Conservation (phyloP, 768 basidiomycete genomes). For the Boletus sp. region DNA sequence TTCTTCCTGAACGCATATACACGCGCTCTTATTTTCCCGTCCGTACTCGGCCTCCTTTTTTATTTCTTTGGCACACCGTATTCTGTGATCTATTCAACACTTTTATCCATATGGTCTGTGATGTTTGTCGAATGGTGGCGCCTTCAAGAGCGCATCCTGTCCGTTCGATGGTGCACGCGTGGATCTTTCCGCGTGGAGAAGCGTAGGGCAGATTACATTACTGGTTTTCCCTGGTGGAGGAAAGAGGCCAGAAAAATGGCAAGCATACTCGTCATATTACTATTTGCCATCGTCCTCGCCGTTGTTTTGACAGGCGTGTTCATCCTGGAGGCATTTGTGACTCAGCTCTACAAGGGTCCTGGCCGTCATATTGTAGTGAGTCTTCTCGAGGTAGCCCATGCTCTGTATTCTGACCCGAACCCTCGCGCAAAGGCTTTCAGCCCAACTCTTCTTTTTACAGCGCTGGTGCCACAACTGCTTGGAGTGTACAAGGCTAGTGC, state of each 20-base stretch:
- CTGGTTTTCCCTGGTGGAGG: constrained; percentile 67
- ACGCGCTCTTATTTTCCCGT: constrained; percentile 71
- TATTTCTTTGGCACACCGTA: constrained; percentile 73
- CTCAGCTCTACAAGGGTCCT: constrained; percentile 83
- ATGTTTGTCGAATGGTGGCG: constrained; percentile 92
- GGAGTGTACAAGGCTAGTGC: constrained; percentile 69
- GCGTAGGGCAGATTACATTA: constrained; percentile 55
- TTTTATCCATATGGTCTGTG: constrained; percentile 81
- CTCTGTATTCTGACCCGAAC: neutral
- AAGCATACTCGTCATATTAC: constrained; percentile 66
- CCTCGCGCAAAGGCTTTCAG: constrained; percentile 53
- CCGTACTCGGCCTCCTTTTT: constrained; percentile 62
- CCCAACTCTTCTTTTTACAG: constrained; percentile 81
- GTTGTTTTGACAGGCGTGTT: constrained; percentile 78
- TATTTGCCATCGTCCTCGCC: constrained; percentile 69
- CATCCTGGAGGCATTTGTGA: constrained; percentile 87
- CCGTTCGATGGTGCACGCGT: constrained; percentile 76
- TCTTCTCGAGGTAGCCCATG: constrained; percentile 2
- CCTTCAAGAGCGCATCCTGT: constrained; percentile 77
- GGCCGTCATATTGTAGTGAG: constrained; percentile 75
- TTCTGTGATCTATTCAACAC: constrained; percentile 68
- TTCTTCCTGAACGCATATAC: constrained; percentile 85
- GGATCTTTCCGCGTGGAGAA: constrained; percentile 77
- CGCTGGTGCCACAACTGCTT: constrained; percentile 77
- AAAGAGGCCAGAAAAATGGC: constrained; percentile 65